Conservation (phyloP, 2,329 filamentous ascomycete genomes). For the Aureobasidium sp. region DNA sequence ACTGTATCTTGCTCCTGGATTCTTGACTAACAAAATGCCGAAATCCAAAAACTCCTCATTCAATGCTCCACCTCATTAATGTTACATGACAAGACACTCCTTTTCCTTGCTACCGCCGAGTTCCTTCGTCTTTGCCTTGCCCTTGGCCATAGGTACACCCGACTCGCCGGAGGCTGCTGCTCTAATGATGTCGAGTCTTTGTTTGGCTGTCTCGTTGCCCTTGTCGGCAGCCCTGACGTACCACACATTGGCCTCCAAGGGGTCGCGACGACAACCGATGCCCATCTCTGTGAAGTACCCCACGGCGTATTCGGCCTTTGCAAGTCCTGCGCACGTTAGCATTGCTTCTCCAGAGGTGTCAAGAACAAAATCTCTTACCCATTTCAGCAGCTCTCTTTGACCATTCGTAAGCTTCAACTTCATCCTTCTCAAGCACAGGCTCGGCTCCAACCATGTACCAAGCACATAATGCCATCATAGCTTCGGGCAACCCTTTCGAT, state of each 20-base stretch:
- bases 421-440: conserved; percentile 87
- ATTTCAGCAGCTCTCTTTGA: conserved; percentile 76
- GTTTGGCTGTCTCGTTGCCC: conserved; percentile 82
- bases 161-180: conserved; percentile 56
- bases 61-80: conserved; percentile 6
- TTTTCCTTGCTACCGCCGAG: conserved; percentile 22
- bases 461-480: conserved; percentile 97
- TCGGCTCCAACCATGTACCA: conserved; percentile 98
- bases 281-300: conserved; percentile 99
- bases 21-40: neutral
- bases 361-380: conserved; percentile 54
- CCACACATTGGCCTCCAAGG: conserved; percentile 97
- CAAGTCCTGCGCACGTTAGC: conserved; percentile 42
- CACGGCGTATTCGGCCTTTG: conserved; percentile 81
- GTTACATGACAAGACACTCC: conserved; percentile 20
- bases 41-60: conserved; percentile 1
- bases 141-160: conserved; percentile 29
- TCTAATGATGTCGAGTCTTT: conserved; percentile 77
- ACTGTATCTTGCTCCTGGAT: neutral
- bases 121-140: conserved; percentile 27
- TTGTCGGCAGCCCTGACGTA: conserved; percentile 93
- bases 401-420: conserved; percentile 96
- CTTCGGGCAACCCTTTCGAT: conserved; percentile 70
- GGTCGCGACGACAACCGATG: conserved; percentile 87
- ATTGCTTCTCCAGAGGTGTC: neutral